Base-by-base conservation (phyloP, 1,139 yeast genomes). In the Protomyces gravidus region DNA sequence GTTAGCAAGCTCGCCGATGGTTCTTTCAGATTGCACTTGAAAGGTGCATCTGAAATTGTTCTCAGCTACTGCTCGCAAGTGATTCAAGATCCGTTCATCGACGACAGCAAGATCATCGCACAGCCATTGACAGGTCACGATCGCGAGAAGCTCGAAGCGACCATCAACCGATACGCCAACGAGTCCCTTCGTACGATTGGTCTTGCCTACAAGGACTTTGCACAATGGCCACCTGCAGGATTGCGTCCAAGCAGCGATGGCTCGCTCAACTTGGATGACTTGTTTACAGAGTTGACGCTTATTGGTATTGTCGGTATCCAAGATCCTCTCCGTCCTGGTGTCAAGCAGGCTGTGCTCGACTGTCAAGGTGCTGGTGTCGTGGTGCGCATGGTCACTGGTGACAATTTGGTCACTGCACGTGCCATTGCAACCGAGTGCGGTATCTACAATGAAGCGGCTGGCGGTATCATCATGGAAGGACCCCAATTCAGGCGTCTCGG, bases 311-410 rank as follows among this genome's bases (percentile, higher is more conserved):
- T 89, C 45, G 98, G 97, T 67, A 88, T 92, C 68, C 92, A 87
- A 75, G 98, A 92, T 74, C 98, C 98, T 0, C 78, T 92, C 64
- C 83, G 97, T 67, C 81, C 80, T 7, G 97, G 97, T 64, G 97
- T 92, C n/a, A 80, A 83, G 27, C 83, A 85, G 60, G 95, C 98
- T 1, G 96, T 92, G 21, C 76, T 78, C 36, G 85, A 85, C 69
- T 92, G 98, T 74, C 84, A 83, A 67, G 77, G 77, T 45, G 97
- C 98, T 0, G 97, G 98, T 60, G 97, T 92, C 17, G 81, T 85
- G 28, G 97, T 92, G 27, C 80, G 97, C 67, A 92, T 92, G 98
- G 97, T 92, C 55, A 92, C 98, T 25, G 98, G 98, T 72, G 98
- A 92, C 72, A 90, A 90, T 69, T 71, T 90, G 63, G 76, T 82